Conservation (phyloP, 1,284 basidiomycete species). For the Exobasidium rhododendri region DNA sequence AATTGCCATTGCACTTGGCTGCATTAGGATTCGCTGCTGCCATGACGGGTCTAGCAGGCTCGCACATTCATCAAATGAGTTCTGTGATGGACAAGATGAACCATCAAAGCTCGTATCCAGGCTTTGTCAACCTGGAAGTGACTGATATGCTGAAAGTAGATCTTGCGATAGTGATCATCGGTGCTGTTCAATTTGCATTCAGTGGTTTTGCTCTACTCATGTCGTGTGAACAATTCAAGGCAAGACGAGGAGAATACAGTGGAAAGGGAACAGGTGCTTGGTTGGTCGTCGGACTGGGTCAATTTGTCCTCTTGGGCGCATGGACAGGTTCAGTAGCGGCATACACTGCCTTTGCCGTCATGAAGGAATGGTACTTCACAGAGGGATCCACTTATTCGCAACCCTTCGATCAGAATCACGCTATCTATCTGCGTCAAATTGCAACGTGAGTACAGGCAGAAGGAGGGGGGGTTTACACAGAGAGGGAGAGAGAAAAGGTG, state of each 20-base stretch:
- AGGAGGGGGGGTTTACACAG: no score
- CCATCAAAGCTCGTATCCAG: constrained; percentile 6
- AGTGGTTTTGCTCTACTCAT: constrained; percentile 27
- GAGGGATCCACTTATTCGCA: constrained; percentile 23
- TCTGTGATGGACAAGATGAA: constrained; percentile 12
- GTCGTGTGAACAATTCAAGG: constrained; percentile 35
- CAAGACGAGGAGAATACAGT: constrained; percentile 33
- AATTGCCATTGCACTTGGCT: constrained; percentile 35
- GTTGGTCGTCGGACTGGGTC: constrained; percentile 30
- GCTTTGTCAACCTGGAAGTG: constrained; percentile 29
- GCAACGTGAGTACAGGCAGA: constrained; percentile 13
- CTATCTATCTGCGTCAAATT: constrained; percentile 26
- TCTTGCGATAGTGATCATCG: constrained; percentile 28
- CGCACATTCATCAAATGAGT: constrained; percentile 27
- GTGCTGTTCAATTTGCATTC: constrained; percentile 32
- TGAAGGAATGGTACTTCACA: constrained; percentile 24
- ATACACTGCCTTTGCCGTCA: constrained; percentile 31
- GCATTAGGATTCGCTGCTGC: constrained; percentile 35
- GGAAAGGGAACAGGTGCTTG: constrained; percentile 42
- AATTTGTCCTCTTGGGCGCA: constrained; percentile 30
- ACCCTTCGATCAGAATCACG: constrained; percentile 27
- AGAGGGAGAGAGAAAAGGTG: no score
- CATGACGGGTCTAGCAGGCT: constrained; percentile 31
- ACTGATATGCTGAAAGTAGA: constrained; percentile 34
- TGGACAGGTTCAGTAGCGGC: constrained; percentile 31